Evolutionary conservation across 1,139 yeast species (phyloP).

Genomic region (Torulaspora globosa): DNA sequence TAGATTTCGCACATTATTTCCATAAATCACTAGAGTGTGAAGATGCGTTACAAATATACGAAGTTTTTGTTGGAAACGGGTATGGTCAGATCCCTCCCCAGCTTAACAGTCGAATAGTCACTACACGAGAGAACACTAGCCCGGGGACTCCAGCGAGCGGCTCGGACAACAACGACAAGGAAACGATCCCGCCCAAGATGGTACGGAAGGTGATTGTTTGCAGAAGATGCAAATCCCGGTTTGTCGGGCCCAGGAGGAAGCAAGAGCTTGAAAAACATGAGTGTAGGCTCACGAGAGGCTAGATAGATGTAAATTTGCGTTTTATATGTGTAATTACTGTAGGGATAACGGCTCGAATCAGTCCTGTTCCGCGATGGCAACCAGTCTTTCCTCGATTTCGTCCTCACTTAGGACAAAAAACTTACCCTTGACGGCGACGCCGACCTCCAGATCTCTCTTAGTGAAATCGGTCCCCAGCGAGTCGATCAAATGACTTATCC

Average conservation of each 20-base stretch:
- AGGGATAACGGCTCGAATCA: constrained; percentile 35
- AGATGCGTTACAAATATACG: constrained; percentile 28
- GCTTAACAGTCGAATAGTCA: constrained; percentile 3
- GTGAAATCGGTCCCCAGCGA: constrained; percentile 90
- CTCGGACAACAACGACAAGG: neutral
- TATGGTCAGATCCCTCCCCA: constrained; percentile 11
- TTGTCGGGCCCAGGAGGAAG: constrained; percentile 26
- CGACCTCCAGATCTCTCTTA: constrained; percentile 88
- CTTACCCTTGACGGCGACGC: constrained; percentile 66
- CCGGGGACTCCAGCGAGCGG: neutral
- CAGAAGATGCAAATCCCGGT: constrained; percentile 24
- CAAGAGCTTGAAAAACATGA: constrained; percentile 21
- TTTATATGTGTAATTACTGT: neutral
- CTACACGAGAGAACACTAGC: neutral
- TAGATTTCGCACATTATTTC: constrained; percentile 36
- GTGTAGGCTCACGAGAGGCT: constrained; percentile 15
- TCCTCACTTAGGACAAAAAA: constrained; percentile 74
- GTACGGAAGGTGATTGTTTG: constrained; percentile 27
- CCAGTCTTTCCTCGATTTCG: constrained; percentile 89
- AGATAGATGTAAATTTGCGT: constrained; percentile 4
- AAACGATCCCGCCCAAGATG: constrained; percentile 1
- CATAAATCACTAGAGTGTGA: constrained; percentile 32
- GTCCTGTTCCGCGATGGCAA: constrained; percentile 94
- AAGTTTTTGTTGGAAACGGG: constrained; percentile 23
- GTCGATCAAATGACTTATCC: constrained; percentile 77